These are phyloP conservation scores for Rhizopus delemar DNA, from an alignment of 371 early-diverging fungal species.

Conservation along the genomic window DNA sequence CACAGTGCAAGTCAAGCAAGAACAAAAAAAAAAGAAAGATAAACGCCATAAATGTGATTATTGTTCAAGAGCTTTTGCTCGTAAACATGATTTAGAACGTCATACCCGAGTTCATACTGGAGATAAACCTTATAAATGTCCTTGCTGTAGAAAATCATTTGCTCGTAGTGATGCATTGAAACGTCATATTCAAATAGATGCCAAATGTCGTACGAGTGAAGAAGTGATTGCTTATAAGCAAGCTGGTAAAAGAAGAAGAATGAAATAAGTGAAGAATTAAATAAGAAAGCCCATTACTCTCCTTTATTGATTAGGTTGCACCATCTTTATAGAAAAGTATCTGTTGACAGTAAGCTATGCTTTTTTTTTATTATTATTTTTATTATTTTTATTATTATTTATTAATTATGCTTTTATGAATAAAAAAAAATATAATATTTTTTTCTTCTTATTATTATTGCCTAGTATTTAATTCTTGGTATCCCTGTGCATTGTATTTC, in stretches of 20 bases:
- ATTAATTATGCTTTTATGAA: neutral
- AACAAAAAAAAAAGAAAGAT: too few species aligned
- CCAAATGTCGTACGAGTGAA: constrained; percentile 48
- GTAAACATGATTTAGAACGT: constrained; percentile 70
- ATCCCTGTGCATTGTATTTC: constrained; percentile 20
- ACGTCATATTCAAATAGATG: constrained; percentile 64
- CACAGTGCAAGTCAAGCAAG: too few species aligned
- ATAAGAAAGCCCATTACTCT: neutral
- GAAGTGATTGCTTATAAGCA: constrained; percentile 49
- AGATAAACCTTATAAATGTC: constrained; percentile 62
- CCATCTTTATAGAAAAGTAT: neutral
- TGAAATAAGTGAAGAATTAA: constrained; percentile 25
- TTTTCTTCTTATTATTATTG: neutral
- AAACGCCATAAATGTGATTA: constrained; percentile 19
- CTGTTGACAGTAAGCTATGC: constrained; percentile 14
- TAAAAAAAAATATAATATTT: constrained; percentile 1
- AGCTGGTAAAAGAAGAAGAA: constrained; percentile 35
- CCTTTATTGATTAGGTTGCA: neutral
- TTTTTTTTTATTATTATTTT: too few species aligned
- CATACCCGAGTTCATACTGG: constrained; percentile 72
- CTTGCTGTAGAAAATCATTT: constrained; percentile 64
- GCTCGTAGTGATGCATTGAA: constrained; percentile 70
- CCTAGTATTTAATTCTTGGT: constrained; percentile 9
- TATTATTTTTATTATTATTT: constrained; percentile 4
- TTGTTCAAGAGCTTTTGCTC: constrained; percentile 47